Base-by-base conservation (phyloP, 169 alveolate genomes). In the Pseudocohnilembus persalinus region DNA sequence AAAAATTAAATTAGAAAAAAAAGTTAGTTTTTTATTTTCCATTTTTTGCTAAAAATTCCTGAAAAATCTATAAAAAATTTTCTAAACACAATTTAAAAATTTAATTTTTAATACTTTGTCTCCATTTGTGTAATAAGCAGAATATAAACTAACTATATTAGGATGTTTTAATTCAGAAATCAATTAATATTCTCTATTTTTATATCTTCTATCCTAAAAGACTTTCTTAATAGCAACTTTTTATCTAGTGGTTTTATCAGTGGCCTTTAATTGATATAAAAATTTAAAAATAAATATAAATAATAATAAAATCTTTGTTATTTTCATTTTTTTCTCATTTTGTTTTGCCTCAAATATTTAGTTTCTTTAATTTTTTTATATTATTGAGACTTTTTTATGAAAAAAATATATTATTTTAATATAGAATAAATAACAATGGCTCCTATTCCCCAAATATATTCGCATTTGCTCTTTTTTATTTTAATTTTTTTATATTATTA, bases 171-270 rank as follows among this genome's bases (percentile, higher is more conserved):
- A 88, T 34, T 81, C 84, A 74, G 88, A 84, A 83, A 90, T 89
- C 31, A 93, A 89, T 65, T 89, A 79, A 31, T 84, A 84, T 87
- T 93, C 96, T 84, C 96, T 88, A 80, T 93, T 93, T 79, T 91
- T 91, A 68, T 91, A 93, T 32, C 96, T 72, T 74, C 89, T 88
- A 88, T 93, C 96, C 81, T 93, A 89, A 84, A 85, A 93, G 32
- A 93, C 95, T 77, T 91, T 91, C 33, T 93, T 93, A 29, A 93
- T 91, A 24, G 96, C 96, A 0, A 93, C 95, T n/a, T 84, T 84
- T 77, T 92, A 94, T 24, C 93, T 91, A 29, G 96, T 90, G 31
- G 85, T 88, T 4, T 88, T 82, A 73, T 88, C 85, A 29, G 86
- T 76, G 6, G 94, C 96, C 88, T 90, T n/a, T n/a, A n/a, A n/a